Percentiles rank a stretch among this genome's conserved stretches.
These are phyloP conservation scores for Moricandia arvensis DNA, from an alignment of 345 rosid species.

Conservation along the genomic window DNA sequence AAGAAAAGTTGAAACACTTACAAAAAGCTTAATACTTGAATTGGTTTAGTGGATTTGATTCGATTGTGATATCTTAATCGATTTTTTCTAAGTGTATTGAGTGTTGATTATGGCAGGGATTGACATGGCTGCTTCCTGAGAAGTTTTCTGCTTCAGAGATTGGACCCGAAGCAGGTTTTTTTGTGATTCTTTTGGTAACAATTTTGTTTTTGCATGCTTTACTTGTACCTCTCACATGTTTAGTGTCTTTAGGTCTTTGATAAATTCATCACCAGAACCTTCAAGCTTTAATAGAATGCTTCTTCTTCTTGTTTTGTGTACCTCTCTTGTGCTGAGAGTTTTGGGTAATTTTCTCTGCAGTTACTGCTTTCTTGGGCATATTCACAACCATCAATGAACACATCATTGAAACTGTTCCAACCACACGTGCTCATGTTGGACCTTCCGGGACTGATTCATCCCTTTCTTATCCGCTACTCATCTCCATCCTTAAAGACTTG, in stretches of 20 bases:
- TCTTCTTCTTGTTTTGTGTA: background rate
- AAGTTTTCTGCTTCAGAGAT: conserved; percentile 89
- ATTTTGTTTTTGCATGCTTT: conserved; percentile 48
- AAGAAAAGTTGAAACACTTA: too few species aligned
- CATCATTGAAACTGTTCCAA: conserved; percentile 68
- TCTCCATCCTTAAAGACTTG: conserved; percentile 78
- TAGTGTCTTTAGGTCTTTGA: background rate
- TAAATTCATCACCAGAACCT: too few species aligned
- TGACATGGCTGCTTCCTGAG: conserved; percentile 95
- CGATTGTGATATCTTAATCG: background rate
- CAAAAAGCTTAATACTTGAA: background rate
- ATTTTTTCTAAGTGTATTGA: too few species aligned
- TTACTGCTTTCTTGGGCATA: conserved; percentile 77
- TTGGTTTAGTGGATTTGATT: background rate
- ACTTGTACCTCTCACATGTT: background rate
- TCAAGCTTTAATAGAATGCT: too few species aligned
- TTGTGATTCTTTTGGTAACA: conserved; percentile 87
- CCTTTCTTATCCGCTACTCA: conserved; percentile 70
- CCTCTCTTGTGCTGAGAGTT: background rate
- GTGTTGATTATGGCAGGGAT: too few species aligned
- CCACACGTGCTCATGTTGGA: conserved; percentile 35
- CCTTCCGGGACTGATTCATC: conserved; percentile 40
- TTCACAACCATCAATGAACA: conserved; percentile 82
- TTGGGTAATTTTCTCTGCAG: conserved; percentile 50
- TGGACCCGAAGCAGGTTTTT: conserved; percentile 99